These are phyloP conservation scores for Lipomyces sp. DNA, from an alignment of 805 yeast species.

Conservation along the genomic window DNA sequence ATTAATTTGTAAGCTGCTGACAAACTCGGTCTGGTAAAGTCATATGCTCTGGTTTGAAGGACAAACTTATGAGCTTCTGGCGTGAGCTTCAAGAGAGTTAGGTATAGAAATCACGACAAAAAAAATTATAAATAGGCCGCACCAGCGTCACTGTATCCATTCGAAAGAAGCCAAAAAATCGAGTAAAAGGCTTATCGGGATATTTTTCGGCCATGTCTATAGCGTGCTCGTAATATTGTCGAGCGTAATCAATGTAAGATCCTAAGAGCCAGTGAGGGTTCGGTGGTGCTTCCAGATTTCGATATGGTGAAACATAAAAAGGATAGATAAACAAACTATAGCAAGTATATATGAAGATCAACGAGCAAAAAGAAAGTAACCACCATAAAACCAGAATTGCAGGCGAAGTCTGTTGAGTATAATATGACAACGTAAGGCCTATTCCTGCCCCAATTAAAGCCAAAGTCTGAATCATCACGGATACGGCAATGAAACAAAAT, in stretches of 20 bases:
- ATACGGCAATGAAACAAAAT: too few relatives aligned
- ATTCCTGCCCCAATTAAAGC: too few relatives aligned
- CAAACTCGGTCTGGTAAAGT: conserved; percentile 22
- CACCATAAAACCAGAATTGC: too few relatives aligned
- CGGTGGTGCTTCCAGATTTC: conserved; percentile 17
- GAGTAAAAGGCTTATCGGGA: conserved; percentile 17
- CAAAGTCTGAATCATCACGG: too few relatives aligned
- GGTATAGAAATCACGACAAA: neutral
- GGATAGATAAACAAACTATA: conserved; percentile 25
- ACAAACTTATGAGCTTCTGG: conserved; percentile 21
- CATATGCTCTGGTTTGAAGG: conserved; percentile 19
- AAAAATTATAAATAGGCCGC: neutral
- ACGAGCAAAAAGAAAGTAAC: too few relatives aligned
- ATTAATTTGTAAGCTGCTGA: conserved; percentile 15
- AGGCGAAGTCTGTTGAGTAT: too few relatives aligned
- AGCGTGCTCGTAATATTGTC: conserved; percentile 16
- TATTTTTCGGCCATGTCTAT: conserved; percentile 11
- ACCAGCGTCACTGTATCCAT: conserved; percentile 19
- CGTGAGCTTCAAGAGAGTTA: conserved; percentile 8
- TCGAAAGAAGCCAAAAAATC: conserved; percentile 15
- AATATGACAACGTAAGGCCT: too few relatives aligned
- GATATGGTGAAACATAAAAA: conserved; percentile 20
- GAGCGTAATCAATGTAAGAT: conserved; percentile 18
- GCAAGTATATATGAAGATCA: neutral
- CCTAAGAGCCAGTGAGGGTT: conserved; percentile 24